A percentile compares a stretch with the other conserved stretches of the same genome.
Evolutionary conservation across 345 rosid species (phyloP).

Genomic region (Corchorus olitorius): DNA sequence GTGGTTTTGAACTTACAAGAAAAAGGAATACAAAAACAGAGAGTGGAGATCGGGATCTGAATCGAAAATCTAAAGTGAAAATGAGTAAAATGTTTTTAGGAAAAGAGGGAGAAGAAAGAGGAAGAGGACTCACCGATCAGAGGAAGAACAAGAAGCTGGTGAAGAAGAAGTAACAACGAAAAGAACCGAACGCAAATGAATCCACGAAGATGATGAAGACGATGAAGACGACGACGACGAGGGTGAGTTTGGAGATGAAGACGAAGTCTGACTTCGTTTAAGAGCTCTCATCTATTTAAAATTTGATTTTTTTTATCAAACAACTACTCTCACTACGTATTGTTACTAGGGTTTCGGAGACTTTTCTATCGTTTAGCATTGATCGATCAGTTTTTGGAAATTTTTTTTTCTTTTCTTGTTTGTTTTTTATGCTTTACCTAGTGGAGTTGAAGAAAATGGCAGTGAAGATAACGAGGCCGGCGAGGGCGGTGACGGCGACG

Average conservation of each 20-base stretch:
- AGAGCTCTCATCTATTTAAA: conserved; percentile 80
- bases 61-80: conserved; percentile 25
- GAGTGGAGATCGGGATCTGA: conserved; percentile 36
- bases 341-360: conserved; percentile 20
- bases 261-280: conserved; percentile 66
- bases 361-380: conserved; percentile 6
- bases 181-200: conserved; percentile 87
- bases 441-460: conserved; percentile 44
- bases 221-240: conserved; percentile 57
- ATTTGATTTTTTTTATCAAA: background rate
- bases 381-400: background rate
- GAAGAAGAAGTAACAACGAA: conserved; percentile 80
- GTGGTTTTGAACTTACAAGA: background rate
- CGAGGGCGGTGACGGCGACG: conserved; percentile 45
- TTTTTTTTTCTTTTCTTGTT: background rate
- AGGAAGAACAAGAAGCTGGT: conserved; percentile 72
- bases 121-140: conserved; percentile 72
- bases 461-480: conserved; percentile 44
- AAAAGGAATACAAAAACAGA: conserved; percentile 18
- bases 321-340: background rate
- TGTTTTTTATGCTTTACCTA: conserved; percentile 31
- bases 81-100: background rate
- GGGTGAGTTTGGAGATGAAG: conserved; percentile 68
- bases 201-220: conserved; percentile 70
- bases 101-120: conserved; percentile 14